Evolutionary conservation across 768 basidiomycete species (phyloP).

Genomic region (Termitomyces heimii): DNA sequence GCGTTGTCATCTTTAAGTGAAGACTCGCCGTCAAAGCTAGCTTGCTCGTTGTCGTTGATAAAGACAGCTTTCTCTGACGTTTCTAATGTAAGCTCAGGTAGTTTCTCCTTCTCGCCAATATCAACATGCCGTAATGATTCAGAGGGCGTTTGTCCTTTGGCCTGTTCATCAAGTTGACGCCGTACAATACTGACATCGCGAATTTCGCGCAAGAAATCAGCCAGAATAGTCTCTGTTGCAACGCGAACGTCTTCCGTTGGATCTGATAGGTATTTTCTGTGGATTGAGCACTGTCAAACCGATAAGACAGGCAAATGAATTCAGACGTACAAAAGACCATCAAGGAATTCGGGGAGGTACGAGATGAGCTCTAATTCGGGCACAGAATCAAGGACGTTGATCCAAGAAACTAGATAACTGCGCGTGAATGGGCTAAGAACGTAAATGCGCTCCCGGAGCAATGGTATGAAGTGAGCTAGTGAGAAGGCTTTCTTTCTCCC

Average conservation of each 20-base stretch:
- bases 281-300: slow-evolving; percentile 1
- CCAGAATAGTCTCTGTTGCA: slow-evolving; percentile 84
- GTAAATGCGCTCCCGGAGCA: slow-evolving; percentile 89
- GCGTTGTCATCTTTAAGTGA: slow-evolving; percentile 36
- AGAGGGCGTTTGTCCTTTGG: slow-evolving; percentile 34
- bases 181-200: slow-evolving; percentile 77
- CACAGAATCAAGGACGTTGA: slow-evolving; percentile 90
- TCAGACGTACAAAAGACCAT: slow-evolving; percentile 79
- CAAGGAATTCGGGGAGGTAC: slow-evolving; percentile 91
- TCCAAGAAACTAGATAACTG: slow-evolving; percentile 96
- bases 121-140: slow-evolving; percentile 40
- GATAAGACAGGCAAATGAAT: slow-evolving; percentile 1
- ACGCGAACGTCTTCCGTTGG: slow-evolving; percentile 90
- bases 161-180: slow-evolving; percentile 53
- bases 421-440: slow-evolving; percentile 95
- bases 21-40: slow-evolving; percentile 33
- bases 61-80: slow-evolving; percentile 54
- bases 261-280: slow-evolving; percentile 91
- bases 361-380: slow-evolving; percentile 94
- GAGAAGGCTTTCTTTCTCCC: slow-evolving; percentile 80
- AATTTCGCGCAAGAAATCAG: slow-evolving; percentile 88
- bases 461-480: slow-evolving; percentile 88
- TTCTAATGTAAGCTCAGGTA: slow-evolving; percentile 54
- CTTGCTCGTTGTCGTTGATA: slow-evolving; percentile 44
- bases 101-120: slow-evolving; percentile 34